phyloP scores from a whole-genome alignment of 1,284 basidiomycete species.

The Cutaneotrichosporon dermatis region DNA sequence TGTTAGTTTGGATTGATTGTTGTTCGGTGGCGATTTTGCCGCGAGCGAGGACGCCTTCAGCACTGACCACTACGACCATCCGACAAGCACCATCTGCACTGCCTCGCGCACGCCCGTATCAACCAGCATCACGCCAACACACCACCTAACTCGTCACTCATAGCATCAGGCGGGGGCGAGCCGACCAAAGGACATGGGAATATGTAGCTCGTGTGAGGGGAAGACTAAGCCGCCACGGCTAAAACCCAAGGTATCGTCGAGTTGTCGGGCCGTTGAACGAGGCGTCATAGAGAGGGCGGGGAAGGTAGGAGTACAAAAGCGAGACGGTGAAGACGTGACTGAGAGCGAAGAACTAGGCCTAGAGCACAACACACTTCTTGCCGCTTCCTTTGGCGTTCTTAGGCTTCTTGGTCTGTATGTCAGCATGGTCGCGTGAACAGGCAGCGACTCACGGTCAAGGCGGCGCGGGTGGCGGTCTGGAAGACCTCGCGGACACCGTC shows the following conservation, averaged over 20 bases:
- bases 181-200: neutral
- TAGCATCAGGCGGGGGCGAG: conserved; percentile 11
- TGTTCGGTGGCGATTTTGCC: too few species aligned
- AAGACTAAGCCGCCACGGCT: neutral
- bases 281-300: neutral
- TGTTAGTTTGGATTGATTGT: too few species aligned
- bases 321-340: conserved; percentile 8
- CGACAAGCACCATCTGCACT: too few species aligned
- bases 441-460: conserved; percentile 55
- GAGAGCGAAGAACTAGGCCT: conserved; percentile 27
- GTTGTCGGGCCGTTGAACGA: conserved; percentile 1
- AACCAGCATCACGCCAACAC: neutral
- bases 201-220: neutral
- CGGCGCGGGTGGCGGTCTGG: conserved; percentile 79
- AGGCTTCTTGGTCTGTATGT: conserved; percentile 13
- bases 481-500: conserved; percentile 89
- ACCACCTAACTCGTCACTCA: conserved; percentile 14
- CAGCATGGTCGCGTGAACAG: neutral
- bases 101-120: neutral
- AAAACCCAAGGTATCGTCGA: conserved; percentile 2
- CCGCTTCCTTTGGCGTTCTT: conserved; percentile 24
- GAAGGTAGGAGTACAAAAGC: conserved; percentile 25
- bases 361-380: conserved; percentile 55
- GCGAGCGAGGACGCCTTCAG: too few species aligned
- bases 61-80: too few species aligned